phyloP scores from a whole-genome alignment of 495 filamentous ascomycete species.

The Talaromyces wortmannii region DNA sequence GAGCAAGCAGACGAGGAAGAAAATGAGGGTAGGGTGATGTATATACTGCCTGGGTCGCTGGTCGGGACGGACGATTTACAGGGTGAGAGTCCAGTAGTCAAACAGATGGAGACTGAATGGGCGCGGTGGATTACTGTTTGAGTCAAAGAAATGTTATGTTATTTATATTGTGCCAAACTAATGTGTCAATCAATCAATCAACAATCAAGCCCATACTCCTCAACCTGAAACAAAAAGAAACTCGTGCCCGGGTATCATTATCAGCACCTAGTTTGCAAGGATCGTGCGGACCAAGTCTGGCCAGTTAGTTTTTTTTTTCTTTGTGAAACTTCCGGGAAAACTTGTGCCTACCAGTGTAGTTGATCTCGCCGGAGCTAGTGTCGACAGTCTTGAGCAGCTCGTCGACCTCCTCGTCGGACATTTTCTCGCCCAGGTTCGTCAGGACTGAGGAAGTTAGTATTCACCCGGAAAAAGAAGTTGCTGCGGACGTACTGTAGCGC shows the following conservation, averaged over 20 bases:
- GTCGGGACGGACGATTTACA: constrained; percentile 41
- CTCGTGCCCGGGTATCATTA: constrained; percentile 4
- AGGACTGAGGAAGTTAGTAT: constrained; percentile 48
- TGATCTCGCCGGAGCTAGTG: constrained; percentile 87
- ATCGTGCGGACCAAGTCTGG: constrained; percentile 89
- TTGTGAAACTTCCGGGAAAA: neutral
- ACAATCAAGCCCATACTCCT: neutral
- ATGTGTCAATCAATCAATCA: too few relatives aligned
- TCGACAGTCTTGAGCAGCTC: constrained; percentile 97
- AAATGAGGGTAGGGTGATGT: constrained; percentile 41
- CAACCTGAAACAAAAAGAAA: constrained; percentile 9
- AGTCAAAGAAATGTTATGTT: neutral
- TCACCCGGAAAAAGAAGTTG: neutral
- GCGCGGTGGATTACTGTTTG: constrained; percentile 13
- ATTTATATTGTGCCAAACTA: too few relatives aligned
- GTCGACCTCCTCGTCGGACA: constrained; percentile 97
- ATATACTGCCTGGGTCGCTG: constrained; percentile 52
- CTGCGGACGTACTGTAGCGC: constrained; percentile 61
- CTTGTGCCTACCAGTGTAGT: constrained; percentile 73
- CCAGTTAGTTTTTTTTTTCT: neutral
- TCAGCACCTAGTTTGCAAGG: constrained; percentile 81
- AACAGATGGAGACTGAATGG: constrained; percentile 19
- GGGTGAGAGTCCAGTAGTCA: constrained; percentile 13
- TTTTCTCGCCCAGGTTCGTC: constrained; percentile 96
- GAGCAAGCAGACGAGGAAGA: constrained; percentile 16